Evolutionary conservation across 331 rosid species (phyloP), one percentile per base, ranked within the genome.

Genomic region (Spiraea crenata): DNA sequence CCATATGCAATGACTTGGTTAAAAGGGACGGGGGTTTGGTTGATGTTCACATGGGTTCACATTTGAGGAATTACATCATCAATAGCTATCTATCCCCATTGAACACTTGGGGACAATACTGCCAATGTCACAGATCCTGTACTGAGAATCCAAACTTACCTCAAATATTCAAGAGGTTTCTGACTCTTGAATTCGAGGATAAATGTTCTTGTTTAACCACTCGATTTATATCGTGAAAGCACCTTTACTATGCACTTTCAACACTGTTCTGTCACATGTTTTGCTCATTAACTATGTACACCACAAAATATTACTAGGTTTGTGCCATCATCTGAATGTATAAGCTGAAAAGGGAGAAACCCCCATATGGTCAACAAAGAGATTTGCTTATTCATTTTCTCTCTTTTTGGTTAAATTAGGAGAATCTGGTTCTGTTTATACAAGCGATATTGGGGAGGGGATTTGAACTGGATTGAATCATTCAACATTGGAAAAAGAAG

Each of bases 21-120:
- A 31, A n/a, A 17, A 2, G 52, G 17, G 61, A 51, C n/a, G 63
- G 13, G 16, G 12, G 35, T 20, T 4, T 37, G 46, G 31, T 25
- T 25, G 31, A 1, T 25, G 5, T 71, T 38, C 70, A 62, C 42
- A 62, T 62, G 63, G 52, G 61, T 2, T 50, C 60, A 9, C 50
- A 20, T 50, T 60, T 31, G 49, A 40, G 60, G 50, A 48, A 48
- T 39, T 62, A 40, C 40, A 58, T 31, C 75, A 58, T 45, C 45
- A 45, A 7, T 34, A 45, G 69, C 55, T 13, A 12, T 65, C 55
- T 13, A 12, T 65, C 55, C 19, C 69, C 69, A 31, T 45, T 65
- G 40, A 17, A 9, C 20, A 65, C 40, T 7, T 65, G 12, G 41
- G 69, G 46, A 44, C 31, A 47, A 13, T 25, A 44, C 54, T 12